Conservation (phyloP, 1,284 basidiomycete genomes). For the Exobasidium cylindrosporum region DNA sequence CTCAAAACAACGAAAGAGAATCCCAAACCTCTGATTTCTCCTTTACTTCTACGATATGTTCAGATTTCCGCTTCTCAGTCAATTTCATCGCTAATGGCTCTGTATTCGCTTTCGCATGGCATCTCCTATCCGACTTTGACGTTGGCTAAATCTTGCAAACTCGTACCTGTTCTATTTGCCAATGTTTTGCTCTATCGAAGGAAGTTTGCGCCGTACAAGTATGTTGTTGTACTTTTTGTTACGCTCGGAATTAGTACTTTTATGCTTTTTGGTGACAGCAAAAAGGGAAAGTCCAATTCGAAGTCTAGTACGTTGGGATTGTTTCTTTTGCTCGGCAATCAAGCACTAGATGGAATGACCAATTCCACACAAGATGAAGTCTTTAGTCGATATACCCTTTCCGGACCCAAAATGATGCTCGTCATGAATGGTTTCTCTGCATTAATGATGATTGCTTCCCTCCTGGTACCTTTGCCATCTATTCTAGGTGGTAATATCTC, state of each 20-base stretch:
- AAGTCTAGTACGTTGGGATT: conserved; percentile 56
- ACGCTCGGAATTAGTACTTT: conserved; percentile 90
- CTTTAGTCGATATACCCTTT: conserved; percentile 69
- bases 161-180: conserved; percentile 93
- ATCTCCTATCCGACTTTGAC: conserved; percentile 99
- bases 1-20: conserved; percentile 6
- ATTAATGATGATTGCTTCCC: conserved; percentile 32
- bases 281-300: conserved; percentile 43
- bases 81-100: conserved; percentile 87
- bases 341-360: conserved; percentile 85
- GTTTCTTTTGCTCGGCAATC: conserved; percentile 74
- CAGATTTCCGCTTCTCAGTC: conserved; percentile 73
- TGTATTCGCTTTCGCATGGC: conserved; percentile 79
- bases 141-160: conserved; percentile 96
- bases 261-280: conserved; percentile 70
- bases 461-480: conserved; percentile 68
- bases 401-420: conserved; percentile 99
- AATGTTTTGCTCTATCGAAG: conserved; percentile 65
- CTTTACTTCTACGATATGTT: conserved; percentile 55
- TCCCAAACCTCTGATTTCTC: conserved; percentile 63
- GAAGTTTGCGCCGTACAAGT: conserved; percentile 54
- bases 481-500: conserved; percentile 48
- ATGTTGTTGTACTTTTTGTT: conserved; percentile 61
- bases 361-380: conserved; percentile 99
- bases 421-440: conserved; percentile 77